Percentiles rank a stretch among this genome's conserved stretches.
phyloP scores from a whole-genome alignment of 1,284 basidiomycete species.

The Pseudozyma pruni region DNA sequence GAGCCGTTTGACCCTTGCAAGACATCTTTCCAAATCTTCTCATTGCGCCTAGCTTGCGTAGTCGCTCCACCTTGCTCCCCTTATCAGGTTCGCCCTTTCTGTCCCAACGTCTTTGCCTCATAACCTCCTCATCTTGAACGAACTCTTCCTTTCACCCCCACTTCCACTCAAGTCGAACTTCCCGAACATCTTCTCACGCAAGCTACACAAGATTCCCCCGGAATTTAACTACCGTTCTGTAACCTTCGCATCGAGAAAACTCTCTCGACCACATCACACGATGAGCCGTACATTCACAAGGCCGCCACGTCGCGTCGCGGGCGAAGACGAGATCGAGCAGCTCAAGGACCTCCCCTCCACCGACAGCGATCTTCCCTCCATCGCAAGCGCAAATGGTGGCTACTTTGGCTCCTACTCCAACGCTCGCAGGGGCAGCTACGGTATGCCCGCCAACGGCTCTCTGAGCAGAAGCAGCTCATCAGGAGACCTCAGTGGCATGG shows the following conservation, averaged over 20 bases:
- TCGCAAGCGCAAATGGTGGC: neutral
- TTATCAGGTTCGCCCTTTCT: too few species aligned
- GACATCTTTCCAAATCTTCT: too few species aligned
- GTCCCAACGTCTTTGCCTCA: too few species aligned
- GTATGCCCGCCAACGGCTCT: neutral
- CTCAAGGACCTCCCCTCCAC: conserved; percentile 7
- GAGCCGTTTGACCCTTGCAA: too few species aligned
- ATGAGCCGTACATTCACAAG: conserved; percentile 13
- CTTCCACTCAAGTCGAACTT: too few species aligned
- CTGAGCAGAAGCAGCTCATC: conserved; percentile 7
- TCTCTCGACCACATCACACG: neutral
- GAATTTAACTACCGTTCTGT: neutral
- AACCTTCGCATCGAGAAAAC: neutral
- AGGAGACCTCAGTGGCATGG: neutral
- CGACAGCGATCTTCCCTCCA: neutral
- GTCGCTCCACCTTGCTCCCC: too few species aligned
- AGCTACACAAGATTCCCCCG: too few species aligned
- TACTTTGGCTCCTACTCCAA: conserved; percentile 8
- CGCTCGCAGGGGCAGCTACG: neutral
- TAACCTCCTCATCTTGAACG: too few species aligned
- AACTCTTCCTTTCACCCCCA: too few species aligned
- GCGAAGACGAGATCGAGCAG: conserved; percentile 27
- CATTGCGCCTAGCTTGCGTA: too few species aligned
- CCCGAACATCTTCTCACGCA: too few species aligned
- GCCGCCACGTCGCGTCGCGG: conserved; percentile 1